phyloP scores from a whole-genome alignment of 129 eudicot species.

The Flaveria ramosissima region DNA sequence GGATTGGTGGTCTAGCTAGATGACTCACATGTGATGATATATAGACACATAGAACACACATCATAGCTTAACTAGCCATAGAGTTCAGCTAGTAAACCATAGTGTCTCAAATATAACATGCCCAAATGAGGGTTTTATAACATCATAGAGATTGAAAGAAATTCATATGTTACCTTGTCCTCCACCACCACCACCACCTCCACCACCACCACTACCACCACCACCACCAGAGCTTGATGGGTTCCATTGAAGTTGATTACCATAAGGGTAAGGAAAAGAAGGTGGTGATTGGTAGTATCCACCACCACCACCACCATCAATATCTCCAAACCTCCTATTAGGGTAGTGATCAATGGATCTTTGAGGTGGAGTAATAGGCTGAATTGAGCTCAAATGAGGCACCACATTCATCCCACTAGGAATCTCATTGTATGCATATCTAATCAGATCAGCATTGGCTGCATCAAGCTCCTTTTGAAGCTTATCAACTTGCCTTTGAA shows the following conservation, averaged over 20 bases:
- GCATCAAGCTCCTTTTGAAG: conserved; percentile 87
- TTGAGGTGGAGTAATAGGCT: conserved; percentile 40
- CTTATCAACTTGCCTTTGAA: conserved; percentile 77
- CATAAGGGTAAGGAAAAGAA: conserved; percentile 40
- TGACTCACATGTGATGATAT: conserved; percentile 34
- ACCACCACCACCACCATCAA: neutral
- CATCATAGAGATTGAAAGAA: conserved; percentile 12
- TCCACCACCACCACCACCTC: conserved; percentile 45
- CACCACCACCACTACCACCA: conserved; percentile 27
- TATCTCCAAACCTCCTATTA: too few species aligned
- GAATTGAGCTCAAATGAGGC: conserved; percentile 39
- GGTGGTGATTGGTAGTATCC: conserved; percentile 48
- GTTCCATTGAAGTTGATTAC: conserved; percentile 43
- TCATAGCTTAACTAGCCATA: conserved; percentile 33
- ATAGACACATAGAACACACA: conserved; percentile 11
- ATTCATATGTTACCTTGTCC: conserved; percentile 42
- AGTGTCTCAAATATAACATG: conserved; percentile 27
- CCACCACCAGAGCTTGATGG: conserved; percentile 31
- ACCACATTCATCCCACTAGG: conserved; percentile 29
- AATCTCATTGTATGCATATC: conserved; percentile 53
- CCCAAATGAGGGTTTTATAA: conserved; percentile 39
- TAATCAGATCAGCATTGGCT: conserved; percentile 66
- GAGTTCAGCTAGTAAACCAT: conserved; percentile 37
- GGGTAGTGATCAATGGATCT: neutral
- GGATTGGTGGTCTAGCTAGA: conserved; percentile 45